Base-by-base conservation (phyloP, 176 grass and related monocot species). In the Puccinellia tenuiflora region DNA sequence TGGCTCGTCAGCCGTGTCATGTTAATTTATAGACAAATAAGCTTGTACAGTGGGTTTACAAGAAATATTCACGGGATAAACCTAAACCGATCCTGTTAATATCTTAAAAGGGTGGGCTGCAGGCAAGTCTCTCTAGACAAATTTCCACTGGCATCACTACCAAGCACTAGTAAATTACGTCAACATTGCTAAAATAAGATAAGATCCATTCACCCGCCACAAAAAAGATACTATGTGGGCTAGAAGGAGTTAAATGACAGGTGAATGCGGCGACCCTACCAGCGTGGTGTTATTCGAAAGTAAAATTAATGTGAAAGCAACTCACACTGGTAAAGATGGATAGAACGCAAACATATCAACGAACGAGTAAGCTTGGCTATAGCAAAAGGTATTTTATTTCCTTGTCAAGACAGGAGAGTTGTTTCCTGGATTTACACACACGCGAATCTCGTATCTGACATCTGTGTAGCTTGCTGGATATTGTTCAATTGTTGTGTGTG, bases 241-340 rank as follows among this genome's bases (percentile, higher is more conserved):
- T 10, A 24, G 5, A 29, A 17, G 69, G 31, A 82, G 61, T 59
- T 47, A 69, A 81, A 76, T 56, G 29, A 50, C 61, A 76, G 15
- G 51, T 38, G 64, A 77, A 48, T 16, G 61, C 26, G 50, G 6
- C 9, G n/a, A 67, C 21, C 28, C 18, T 66, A 65, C 56, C 52
- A 17, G 22, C 42, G 6, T 13, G 9, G 18, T 46, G 47, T 76
- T 81, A 67, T 45, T 39, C 18, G 51, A 51, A 61, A 70, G 73
- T 26, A 79, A 83, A n/a, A 72, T 73, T 83, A 43, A 5, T 35
- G 26, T 51, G 74, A 79, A 79, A 84, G 75, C 66, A 64, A 84
- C 86, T 34, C 12, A 39, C 52, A 52, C 6, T 40, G 61, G 53
- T 15, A 60, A 72, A 72, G 11, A n/a, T n/a, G n/a, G n/a, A 59